Conservation (phyloP, 2,329 filamentous ascomycete species). For the Knufia fluminis region DNA sequence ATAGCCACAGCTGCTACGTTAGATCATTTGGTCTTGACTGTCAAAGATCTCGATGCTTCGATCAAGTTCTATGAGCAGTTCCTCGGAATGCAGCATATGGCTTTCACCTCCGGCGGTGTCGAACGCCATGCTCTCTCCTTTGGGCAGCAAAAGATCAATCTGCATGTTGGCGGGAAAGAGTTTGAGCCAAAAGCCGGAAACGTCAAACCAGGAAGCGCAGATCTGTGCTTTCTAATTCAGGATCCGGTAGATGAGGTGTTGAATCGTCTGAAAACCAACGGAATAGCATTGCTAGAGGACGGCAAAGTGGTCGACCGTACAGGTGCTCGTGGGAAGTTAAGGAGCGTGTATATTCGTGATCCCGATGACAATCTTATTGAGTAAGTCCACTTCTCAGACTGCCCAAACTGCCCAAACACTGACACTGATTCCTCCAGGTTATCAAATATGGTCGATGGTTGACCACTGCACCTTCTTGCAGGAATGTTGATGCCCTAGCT, state of each 20-base stretch:
- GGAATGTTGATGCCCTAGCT: too few species aligned
- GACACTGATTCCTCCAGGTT: slow-evolving; percentile 3
- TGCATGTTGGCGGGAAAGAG: slow-evolving; percentile 49
- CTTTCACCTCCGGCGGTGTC: slow-evolving; percentile 38
- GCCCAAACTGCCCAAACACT: neutral
- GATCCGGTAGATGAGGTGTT: slow-evolving; percentile 42
- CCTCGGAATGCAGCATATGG: slow-evolving; percentile 49
- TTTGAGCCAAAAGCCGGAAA: slow-evolving; percentile 51
- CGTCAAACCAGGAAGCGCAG: slow-evolving; percentile 48
- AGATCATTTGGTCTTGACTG: slow-evolving; percentile 55
- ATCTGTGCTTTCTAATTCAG: slow-evolving; percentile 51
- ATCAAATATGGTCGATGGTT: slow-evolving; percentile 10
- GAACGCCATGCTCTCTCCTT: slow-evolving; percentile 48
- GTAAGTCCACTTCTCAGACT: slow-evolving; percentile 41
- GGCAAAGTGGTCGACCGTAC: slow-evolving; percentile 45
- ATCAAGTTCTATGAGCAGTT: slow-evolving; percentile 47
- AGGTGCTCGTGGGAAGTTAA: slow-evolving; percentile 46
- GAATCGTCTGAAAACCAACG: slow-evolving; percentile 33
- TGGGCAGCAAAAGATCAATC: slow-evolving; percentile 52
- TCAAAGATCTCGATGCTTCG: slow-evolving; percentile 41
- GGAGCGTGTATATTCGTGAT: slow-evolving; percentile 52
- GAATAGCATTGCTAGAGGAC: slow-evolving; percentile 43
- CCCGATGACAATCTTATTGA: slow-evolving; percentile 55
- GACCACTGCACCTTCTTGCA: neutral
- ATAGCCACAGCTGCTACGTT: slow-evolving; percentile 36